Evolutionary conservation across 2,329 filamentous ascomycete species (phyloP), one percentile per base, ranked within the genome.

Genomic region (Zasmidium citrigriseum): DNA sequence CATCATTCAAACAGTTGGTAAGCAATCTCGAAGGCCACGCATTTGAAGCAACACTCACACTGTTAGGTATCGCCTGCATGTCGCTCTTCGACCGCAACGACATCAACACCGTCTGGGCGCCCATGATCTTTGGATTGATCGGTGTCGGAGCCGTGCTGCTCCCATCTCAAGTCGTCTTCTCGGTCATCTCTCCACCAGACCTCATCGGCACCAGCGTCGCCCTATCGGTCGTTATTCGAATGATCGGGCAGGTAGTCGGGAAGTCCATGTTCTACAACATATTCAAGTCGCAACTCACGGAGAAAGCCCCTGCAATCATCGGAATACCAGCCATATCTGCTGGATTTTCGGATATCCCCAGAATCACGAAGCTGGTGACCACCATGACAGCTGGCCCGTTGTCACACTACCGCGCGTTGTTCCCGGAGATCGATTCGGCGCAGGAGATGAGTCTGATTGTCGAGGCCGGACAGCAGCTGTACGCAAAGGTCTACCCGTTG

Each of bases 61-160:
- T 27, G 14, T 24, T 24, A 58, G 60, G 60, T 16, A 68, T 64
- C 55, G 66, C 66, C 14, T 64, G 64, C 27, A 61, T 70, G 44
- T 55, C 68, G 1, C 46, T 67, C 25, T 64, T 66, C 41, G 58
- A 58, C 16, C 59, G 59, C 3, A 47, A 62, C 52, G 66, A 70
- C 53, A 56, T 68, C 55, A 59, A 57, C 44, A 58, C 58, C 7
- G 60, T 59, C 24, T 64, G 63, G 75, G 81, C 77, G 7, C 72
- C 87, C 16, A 76, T 88, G 24, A 75, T 83, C 18, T 68, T 89
- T 14, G 84, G 85, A 1, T 82, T 83, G 3, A 72, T 88, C 10
- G 86, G 86, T 16, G 83, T 88, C 3, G 87, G 86, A 5, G 87
- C 84, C 1, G 86, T 89, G 49, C 81, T 89, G n/a, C 82, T 89